Base-by-base conservation (phyloP, 139 green algal species). In the Auxenochlorella protothecoides region DNA sequence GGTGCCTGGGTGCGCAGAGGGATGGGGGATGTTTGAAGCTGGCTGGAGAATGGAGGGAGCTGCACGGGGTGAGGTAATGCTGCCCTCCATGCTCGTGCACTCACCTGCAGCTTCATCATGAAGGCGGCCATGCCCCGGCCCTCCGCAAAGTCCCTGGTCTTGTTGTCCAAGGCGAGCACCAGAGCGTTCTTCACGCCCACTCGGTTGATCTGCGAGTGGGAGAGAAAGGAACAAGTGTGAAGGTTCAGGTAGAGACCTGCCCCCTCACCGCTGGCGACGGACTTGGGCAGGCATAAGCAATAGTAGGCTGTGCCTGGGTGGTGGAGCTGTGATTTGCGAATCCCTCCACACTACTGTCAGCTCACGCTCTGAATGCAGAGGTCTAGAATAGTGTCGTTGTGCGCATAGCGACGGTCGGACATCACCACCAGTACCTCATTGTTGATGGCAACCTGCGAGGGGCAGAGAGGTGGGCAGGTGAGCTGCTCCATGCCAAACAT, bases 91-190 rank as follows among this genome's bases (percentile, higher is more conserved):
- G 27, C 27, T 0, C 27, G 27, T 44, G 27, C 27, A 44, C 76
- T 11, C 52, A 74, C 76, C 76, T 77, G 3, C 6, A 87, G 27
- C 8, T 80, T 66, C 68, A 85, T 81, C 12, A 76, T 66, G 59
- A 76, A 73, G 0, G 74, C 85, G 51, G 70, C 60, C 6, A 85
- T 27, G 6, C 80, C 80, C 14, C 64, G 66, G n/a, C 63, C 55
- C 68, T 89, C 79, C 2, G 73, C 84, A 61, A 72, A 64, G 5
- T 15, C 65, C 67, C 83, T 79, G 27, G 84, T 86, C 27, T 81
- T 71, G 4, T 89, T 76, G 52, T 94, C 89, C n/a, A 94, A 82
- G 0, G 84, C 85, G 10, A 92, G 78, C 2, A 94, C 84, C 72
- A 94, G 79, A 14, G 81, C 86, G 75, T 94, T 94, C 12, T 70